phyloP scores from a whole-genome alignment of 2,329 filamentous ascomycete genomes.

The Penicillium sp. region DNA sequence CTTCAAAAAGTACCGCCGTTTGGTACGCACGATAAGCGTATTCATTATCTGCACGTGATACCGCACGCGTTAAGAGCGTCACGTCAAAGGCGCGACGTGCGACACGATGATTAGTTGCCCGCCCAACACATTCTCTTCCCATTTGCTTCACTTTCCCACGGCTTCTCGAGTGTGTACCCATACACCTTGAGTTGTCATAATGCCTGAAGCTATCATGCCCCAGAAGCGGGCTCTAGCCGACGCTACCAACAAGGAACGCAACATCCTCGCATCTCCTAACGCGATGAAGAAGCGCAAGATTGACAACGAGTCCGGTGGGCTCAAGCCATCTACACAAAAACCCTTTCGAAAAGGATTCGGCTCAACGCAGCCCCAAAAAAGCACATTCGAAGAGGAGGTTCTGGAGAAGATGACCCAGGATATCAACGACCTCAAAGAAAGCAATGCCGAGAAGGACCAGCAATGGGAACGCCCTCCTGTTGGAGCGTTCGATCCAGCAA shows the following conservation, averaged over 20 bases:
- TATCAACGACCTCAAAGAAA: slow-evolving; percentile 78
- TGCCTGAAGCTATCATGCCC: slow-evolving; percentile 49
- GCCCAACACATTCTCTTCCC: slow-evolving; percentile 12
- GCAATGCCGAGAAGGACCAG: slow-evolving; percentile 89
- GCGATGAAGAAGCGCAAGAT: slow-evolving; percentile 80
- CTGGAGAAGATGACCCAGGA: slow-evolving; percentile 95
- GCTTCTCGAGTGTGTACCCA: not conserved
- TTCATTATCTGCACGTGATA: slow-evolving; percentile 22
- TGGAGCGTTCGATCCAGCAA: slow-evolving; percentile 60
- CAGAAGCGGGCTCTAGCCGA: slow-evolving; percentile 74
- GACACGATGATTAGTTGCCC: slow-evolving; percentile 20
- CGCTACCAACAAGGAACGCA: slow-evolving; percentile 62
- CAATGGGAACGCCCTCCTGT: slow-evolving; percentile 73
- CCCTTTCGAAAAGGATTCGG: slow-evolving; percentile 54
- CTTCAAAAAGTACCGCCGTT: not conserved
- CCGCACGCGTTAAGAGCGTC: slow-evolving; percentile 27
- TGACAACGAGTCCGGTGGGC: slow-evolving; percentile 53
- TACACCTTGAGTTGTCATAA: slow-evolving; percentile 20
- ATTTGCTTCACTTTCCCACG: not conserved
- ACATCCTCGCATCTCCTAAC: slow-evolving; percentile 54
- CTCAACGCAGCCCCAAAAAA: slow-evolving; percentile 73
- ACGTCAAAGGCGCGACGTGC: slow-evolving; percentile 24
- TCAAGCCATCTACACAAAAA: slow-evolving; percentile 61
- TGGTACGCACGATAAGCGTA: slow-evolving; percentile 1
- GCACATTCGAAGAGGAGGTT: slow-evolving; percentile 88